Conservation (phyloP, 257 asterid species). For the Penstemon newberryi region DNA sequence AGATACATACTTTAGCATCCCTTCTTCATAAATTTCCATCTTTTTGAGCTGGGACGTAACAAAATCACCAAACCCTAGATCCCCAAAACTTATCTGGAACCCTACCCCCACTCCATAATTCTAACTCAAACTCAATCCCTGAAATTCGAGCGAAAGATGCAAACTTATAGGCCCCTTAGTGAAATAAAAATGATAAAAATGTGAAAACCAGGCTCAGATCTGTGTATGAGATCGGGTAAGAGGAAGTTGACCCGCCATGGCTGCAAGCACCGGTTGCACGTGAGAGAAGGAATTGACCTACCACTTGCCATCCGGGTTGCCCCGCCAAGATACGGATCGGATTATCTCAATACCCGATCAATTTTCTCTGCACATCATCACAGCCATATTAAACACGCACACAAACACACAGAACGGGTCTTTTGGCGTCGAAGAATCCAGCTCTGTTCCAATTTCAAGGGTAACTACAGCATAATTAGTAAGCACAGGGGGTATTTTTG, state of each 20-base stretch:
- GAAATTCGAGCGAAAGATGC: too few species aligned
- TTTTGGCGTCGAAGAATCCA: too few species aligned
- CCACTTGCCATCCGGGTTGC: background rate
- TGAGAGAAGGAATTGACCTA: background rate
- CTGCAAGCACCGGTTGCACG: background rate
- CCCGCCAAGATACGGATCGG: background rate
- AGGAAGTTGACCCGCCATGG: background rate
- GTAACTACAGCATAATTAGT: too few species aligned
- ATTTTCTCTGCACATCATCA: background rate
- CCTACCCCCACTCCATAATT: too few species aligned
- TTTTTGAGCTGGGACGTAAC: too few species aligned
- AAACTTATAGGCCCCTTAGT: background rate
- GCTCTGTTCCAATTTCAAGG: too few species aligned
- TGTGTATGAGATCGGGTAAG: background rate
- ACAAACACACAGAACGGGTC: too few species aligned
- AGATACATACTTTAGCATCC: background rate
- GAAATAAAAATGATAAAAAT: background rate
- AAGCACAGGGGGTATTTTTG: too few species aligned
- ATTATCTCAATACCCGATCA: background rate
- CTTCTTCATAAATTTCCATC: too few species aligned
- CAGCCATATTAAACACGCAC: background rate
- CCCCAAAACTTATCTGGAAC: too few species aligned
- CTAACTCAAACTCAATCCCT: too few species aligned
- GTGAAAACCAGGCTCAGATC: background rate
- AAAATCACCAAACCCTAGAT: too few species aligned